Conservation (phyloP, 768 basidiomycete species). For the Glaciozyma martinii region DNA sequence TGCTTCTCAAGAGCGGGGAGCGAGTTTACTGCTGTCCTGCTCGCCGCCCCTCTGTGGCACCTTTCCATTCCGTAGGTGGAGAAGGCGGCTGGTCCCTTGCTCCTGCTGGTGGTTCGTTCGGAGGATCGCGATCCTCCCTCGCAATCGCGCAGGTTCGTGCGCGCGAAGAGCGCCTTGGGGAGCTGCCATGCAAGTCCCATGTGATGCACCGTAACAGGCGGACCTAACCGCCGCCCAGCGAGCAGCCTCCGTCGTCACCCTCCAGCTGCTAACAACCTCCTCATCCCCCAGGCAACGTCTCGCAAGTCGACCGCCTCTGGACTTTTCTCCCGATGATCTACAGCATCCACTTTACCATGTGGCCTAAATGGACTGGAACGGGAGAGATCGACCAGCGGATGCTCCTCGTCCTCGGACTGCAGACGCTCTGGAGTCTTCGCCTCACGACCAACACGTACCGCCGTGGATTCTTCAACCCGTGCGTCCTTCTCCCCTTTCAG, state of each 20-base stretch:
- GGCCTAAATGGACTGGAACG: conserved; percentile 18
- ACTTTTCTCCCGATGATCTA: conserved; percentile 70
- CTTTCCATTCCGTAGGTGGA: too few species aligned
- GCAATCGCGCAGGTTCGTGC: neutral
- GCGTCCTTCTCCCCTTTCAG: neutral
- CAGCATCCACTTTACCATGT: conserved; percentile 67
- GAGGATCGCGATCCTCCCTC: too few species aligned
- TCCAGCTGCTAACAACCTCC: neutral
- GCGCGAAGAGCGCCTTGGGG: too few species aligned
- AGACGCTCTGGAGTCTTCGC: conserved; percentile 41
- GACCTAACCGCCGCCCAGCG: too few species aligned
- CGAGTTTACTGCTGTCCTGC: too few species aligned
- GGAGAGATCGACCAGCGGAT: conserved; percentile 30
- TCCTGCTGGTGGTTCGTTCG: too few species aligned
- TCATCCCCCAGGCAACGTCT: conserved; percentile 53
- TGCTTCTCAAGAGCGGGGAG: too few species aligned
- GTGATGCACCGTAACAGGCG: too few species aligned
- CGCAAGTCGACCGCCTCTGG: conserved; percentile 76
- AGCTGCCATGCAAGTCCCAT: too few species aligned
- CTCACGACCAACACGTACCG: conserved; percentile 74
- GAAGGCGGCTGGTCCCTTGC: too few species aligned
- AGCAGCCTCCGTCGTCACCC: too few species aligned
- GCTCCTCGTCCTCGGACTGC: conserved; percentile 33
- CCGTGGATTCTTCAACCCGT: conserved; percentile 70
- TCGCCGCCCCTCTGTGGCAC: too few species aligned